These are phyloP conservation scores for Nematodospora valgi DNA, from an alignment of 805 yeast genomes.

Conservation along the genomic window DNA sequence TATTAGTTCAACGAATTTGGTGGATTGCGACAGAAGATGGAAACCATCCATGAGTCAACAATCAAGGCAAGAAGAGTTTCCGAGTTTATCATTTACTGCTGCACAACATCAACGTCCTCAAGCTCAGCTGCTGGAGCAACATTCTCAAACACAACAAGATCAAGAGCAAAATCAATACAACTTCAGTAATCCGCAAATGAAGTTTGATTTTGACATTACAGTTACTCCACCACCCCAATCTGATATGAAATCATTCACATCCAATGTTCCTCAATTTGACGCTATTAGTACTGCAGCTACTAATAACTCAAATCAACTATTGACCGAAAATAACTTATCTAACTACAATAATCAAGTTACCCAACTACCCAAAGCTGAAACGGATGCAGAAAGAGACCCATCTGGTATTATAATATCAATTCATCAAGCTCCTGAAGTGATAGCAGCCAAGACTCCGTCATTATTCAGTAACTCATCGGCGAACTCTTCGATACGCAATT, in stretches of 20 bases:
- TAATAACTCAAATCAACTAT: constrained; percentile 4
- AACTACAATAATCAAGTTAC: constrained; percentile 15
- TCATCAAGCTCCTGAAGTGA: constrained; percentile 36
- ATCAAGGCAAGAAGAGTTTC: constrained; percentile 2
- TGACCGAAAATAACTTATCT: constrained; percentile 16
- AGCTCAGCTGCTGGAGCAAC: constrained; percentile 5
- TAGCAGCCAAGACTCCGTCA: constrained; percentile 51
- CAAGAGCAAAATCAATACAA: constrained; percentile 1
- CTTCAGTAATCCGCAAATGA: constrained; percentile 2
- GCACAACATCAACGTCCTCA: constrained; percentile 7
- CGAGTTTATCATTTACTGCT: constrained; percentile 5
- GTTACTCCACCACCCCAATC: constrained; percentile 10
- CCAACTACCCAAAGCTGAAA: constrained; percentile 9
- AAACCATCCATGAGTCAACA: constrained; percentile 6
- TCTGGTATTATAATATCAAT: constrained; percentile 17
- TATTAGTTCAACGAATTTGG: constrained; percentile 32
- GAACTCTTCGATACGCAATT: constrained; percentile 25
- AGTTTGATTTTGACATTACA: constrained; percentile 7
- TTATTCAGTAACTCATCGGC: constrained; percentile 48
- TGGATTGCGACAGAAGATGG: constrained; percentile 8
- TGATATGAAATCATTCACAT: neutral
- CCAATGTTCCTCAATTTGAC: neutral
- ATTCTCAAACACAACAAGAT: constrained; percentile 3
- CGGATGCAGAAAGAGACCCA: constrained; percentile 6
- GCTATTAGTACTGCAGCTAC: constrained; percentile 3